Evolutionary conservation across 2,329 filamentous ascomycete genomes (phyloP), one percentile per base, ranked within the genome.

Genomic region (Coleophoma cylindrospora): DNA sequence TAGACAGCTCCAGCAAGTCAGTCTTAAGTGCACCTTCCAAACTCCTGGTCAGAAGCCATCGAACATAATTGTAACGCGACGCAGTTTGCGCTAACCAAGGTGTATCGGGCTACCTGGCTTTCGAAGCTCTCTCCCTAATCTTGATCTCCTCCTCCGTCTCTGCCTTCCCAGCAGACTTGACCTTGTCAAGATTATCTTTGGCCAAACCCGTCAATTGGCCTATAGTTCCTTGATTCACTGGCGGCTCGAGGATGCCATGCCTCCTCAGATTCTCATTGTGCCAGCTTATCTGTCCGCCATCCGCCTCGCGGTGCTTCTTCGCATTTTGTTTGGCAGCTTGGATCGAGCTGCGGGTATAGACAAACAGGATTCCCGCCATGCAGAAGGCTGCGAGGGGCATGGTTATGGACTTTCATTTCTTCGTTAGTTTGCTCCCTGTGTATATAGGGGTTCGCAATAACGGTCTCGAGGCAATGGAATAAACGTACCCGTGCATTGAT

Each of bases 281-380:
- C 74, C 72, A 80, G 61, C 62, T 74, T 54, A 72, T 77, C 67
- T 71, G 77, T 47, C 76, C 79, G 27, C 75, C 77, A 53, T 81
- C 77, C 37, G 75, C 77, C 57, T 81, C 75, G 44, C 81, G 70
- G 48, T 81, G 77, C 54, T 72, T 70, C 57, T 81, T 74, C 0
- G 83, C 83, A 55, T 87, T 86, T 43, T 77, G 72, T 58, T 86
- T 85, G 3, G 85, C 85, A 21, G 82, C 79, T 53, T 76, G 73
- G 54, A 88, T 87, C 21, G 79, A 83, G 9, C 77, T 84, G 46
- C 84, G 70, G 27, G 82, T 74, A 66, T 88, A 88, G 38, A 72
- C 73, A 50, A 79, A 74, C 19, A 79, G 65, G 12, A 79, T 61
- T 43, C 70, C 66, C 3, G 76, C 76, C 76, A 80, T 80, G 15